Conservation (phyloP, 1,139 yeast species). For the Sugiyamaella castrensis region DNA sequence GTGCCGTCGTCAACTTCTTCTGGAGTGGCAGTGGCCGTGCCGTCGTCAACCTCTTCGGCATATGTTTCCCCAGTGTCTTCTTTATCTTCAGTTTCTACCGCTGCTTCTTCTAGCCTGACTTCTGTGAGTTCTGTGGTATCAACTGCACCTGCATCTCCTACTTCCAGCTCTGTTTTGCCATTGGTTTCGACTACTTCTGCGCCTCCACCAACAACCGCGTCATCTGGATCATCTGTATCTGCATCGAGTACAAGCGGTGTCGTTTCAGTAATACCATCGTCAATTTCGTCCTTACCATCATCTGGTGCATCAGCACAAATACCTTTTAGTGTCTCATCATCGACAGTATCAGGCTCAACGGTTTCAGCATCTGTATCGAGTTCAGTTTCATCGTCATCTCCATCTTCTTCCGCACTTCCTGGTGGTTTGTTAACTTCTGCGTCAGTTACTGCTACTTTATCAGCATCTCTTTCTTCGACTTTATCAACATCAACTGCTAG, state of each 20-base stretch:
- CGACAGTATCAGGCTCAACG: background rate
- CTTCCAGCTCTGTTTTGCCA: background rate
- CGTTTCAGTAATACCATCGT: slow-evolving; percentile 10
- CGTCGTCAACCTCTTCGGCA: background rate
- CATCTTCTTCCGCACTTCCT: background rate
- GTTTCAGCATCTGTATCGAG: slow-evolving; percentile 8
- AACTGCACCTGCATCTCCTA: background rate
- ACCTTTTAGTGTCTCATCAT: background rate
- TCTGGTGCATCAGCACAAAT: slow-evolving; percentile 7
- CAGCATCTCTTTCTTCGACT: slow-evolving; percentile 4
- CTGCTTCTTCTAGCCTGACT: background rate
- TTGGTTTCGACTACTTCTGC: slow-evolving; percentile 3
- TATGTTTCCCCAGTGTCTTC: background rate
- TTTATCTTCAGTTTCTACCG: background rate
- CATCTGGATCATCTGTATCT: background rate
- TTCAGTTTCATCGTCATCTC: background rate
- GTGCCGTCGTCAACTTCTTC: background rate
- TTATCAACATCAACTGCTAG: slow-evolving; percentile 12
- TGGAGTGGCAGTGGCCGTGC: background rate
- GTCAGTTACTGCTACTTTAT: slow-evolving; percentile 10
- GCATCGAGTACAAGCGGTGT: background rate
- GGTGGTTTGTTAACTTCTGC: background rate
- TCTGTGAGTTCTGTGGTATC: background rate
- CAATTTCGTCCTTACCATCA: background rate
- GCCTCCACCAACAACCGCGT: slow-evolving; percentile 6